Conservation (phyloP, 768 basidiomycete genomes). For the Wakefieldia striispora region DNA sequence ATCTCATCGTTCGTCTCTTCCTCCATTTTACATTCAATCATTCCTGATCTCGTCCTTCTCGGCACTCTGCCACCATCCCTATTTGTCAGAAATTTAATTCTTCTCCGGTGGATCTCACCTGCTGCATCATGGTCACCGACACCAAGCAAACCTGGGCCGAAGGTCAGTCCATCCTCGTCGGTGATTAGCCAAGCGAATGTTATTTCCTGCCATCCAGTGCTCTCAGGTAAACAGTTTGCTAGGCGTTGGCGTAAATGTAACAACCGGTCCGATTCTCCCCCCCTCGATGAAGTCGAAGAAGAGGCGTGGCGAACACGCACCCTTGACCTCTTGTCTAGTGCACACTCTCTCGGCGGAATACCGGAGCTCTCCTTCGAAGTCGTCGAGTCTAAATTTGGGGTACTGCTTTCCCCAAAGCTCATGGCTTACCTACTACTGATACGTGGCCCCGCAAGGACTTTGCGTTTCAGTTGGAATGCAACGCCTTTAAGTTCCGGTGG, state of each 20-base stretch:
- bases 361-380: conserved; percentile 56
- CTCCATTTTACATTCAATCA: conserved; percentile 4
- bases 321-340: conserved; percentile 53
- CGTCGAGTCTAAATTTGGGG: conserved; percentile 59
- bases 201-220: conserved; percentile 36
- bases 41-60: conserved; percentile 3
- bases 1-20: conserved; percentile 61
- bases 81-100: conserved; percentile 59
- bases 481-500: conserved; percentile 76
- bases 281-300: conserved; percentile 43
- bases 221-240: conserved; percentile 56
- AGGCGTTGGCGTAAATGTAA: conserved; percentile 73
- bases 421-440: conserved; percentile 10
- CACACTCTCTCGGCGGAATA: conserved; percentile 64
- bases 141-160: conserved; percentile 74
- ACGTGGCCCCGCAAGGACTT: conserved; percentile 50
- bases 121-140: conserved; percentile 67
- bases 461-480: conserved; percentile 57
- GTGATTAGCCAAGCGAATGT: conserved; percentile 21
- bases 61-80: conserved; percentile 6
- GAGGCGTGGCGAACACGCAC: conserved; percentile 58
- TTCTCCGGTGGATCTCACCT: conserved; percentile 54
- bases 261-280: conserved; percentile 27
- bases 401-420: conserved; percentile 27
- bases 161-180: conserved; percentile 42